These are phyloP conservation scores for Wickerhamomyces ciferrii DNA, from an alignment of 805 yeast genomes.

Conservation along the genomic window DNA sequence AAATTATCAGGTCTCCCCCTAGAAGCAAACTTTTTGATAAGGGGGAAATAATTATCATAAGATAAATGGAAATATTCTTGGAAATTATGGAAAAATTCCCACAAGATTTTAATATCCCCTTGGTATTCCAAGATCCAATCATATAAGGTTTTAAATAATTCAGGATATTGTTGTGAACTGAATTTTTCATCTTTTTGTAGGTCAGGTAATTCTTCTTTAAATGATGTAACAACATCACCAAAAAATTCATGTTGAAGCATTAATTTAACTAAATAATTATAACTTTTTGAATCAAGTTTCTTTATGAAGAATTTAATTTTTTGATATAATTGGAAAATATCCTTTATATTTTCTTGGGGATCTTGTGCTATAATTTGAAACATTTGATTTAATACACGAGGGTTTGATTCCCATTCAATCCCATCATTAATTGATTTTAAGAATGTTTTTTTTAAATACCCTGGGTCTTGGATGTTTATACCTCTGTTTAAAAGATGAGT, in stretches of 20 bases:
- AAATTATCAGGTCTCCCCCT: conserved; percentile 49
- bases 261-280: conserved; percentile 30
- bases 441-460: conserved; percentile 23
- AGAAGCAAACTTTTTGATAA: conserved; percentile 49
- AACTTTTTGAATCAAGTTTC: conserved; percentile 30
- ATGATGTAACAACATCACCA: conserved; percentile 35
- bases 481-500: conserved; percentile 8
- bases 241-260: conserved; percentile 29
- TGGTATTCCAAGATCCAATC: conserved; percentile 35
- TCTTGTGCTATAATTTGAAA: conserved; percentile 22
- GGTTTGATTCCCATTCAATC: conserved; percentile 35
- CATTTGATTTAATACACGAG: conserved; percentile 21
- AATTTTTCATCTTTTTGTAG: conserved; percentile 11
- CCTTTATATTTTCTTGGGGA: conserved; percentile 19
- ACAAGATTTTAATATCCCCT: conserved; percentile 36
- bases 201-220: conserved; percentile 37
- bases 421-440: conserved; percentile 30
- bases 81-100: conserved; percentile 55
- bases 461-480: conserved; percentile 1
- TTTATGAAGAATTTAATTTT: conserved; percentile 36
- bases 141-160: conserved; percentile 37
- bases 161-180: conserved; percentile 22
- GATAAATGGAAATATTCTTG: conserved; percentile 54
- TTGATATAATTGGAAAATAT: conserved; percentile 30
- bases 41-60: conserved; percentile 50